Evolutionary conservation across 768 basidiomycete species (phyloP).

Genomic region (Tylopilus felleus): DNA sequence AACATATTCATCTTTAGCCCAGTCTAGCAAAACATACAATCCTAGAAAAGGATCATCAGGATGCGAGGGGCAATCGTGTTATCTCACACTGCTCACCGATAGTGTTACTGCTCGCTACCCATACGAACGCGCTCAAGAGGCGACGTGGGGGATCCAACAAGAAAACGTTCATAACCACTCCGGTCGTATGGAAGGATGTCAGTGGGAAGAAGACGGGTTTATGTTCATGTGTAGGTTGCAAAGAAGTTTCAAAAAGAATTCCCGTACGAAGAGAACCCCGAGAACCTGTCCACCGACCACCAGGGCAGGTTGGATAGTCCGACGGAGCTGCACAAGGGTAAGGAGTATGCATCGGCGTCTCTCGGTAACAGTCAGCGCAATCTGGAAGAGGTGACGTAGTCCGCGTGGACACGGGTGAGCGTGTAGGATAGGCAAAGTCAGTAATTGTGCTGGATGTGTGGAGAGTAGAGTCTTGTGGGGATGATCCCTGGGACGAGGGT

Average conservation of each 20-base stretch:
- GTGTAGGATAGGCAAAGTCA: conserved; percentile 10
- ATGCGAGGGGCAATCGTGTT: not conserved
- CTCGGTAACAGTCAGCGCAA: conserved; percentile 14
- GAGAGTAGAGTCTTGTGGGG: conserved; percentile 24
- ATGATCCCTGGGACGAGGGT: conserved; percentile 26
- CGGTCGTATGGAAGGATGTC: conserved; percentile 60
- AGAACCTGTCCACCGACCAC: not conserved
- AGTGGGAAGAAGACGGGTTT: conserved; percentile 55
- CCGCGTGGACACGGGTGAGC: conserved; percentile 24
- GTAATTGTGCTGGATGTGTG: conserved; percentile 1
- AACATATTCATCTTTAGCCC: conserved; percentile 62
- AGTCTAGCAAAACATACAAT: conserved; percentile 62
- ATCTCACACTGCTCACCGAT: conserved; percentile 23
- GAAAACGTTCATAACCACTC: conserved; percentile 76
- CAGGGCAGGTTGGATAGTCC: conserved; percentile 6
- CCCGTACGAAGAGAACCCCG: conserved; percentile 9
- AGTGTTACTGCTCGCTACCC: conserved; percentile 45
- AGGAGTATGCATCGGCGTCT: conserved; percentile 8
- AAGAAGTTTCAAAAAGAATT: conserved; percentile 10
- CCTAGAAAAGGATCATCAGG: conserved; percentile 41
- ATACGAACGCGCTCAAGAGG: conserved; percentile 67
- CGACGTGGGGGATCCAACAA: conserved; percentile 61
- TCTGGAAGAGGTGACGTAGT: conserved; percentile 22
- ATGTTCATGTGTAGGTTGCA: conserved; percentile 9
- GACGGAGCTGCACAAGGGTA: conserved; percentile 4